Evolutionary conservation across 208 protist species (phyloP).

Genomic region (Zelonia costaricensis): DNA sequence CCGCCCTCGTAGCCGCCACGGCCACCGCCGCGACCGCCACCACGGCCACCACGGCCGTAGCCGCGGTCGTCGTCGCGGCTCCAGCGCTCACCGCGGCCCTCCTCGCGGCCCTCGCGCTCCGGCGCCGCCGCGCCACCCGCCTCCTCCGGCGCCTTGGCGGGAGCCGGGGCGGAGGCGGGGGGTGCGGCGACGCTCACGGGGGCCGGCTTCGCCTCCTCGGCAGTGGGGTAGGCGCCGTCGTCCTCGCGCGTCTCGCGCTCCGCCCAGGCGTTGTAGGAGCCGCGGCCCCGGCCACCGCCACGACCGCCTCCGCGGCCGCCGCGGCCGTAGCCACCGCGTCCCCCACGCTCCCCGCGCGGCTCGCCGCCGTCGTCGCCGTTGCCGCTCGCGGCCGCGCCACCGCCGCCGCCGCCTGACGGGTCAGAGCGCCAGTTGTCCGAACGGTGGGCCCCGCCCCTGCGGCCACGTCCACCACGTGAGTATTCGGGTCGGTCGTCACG

Average conservation of each 20-base stretch:
- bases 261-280: constrained; percentile 22
- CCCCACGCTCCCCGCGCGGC: constrained; percentile 23
- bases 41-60: constrained; percentile 28
- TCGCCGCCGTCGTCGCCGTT: constrained; percentile 22
- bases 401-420: constrained; percentile 17
- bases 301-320: constrained; percentile 14
- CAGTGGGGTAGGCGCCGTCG: constrained; percentile 9
- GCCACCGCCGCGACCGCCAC: constrained; percentile 20
- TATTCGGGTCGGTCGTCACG: constrained; percentile 43
- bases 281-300: constrained; percentile 20
- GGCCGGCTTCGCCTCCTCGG: neutral
- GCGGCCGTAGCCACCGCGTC: constrained; percentile 15
- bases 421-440: constrained; percentile 49
- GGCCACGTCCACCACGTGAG: constrained; percentile 43
- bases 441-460: constrained; percentile 32
- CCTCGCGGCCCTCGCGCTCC: constrained; percentile 14
- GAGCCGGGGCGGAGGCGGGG: neutral
- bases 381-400: no score
- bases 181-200: neutral
- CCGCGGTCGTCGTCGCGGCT: constrained; percentile 29
- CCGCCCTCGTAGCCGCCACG: constrained; percentile 14
- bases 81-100: constrained; percentile 8
- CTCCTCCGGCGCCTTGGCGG: neutral
- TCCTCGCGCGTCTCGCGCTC: constrained; percentile 21
- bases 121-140: neutral